phyloP scores from a whole-genome alignment of 2,329 filamentous ascomycete species.

The Corniculantispora saksenae region DNA sequence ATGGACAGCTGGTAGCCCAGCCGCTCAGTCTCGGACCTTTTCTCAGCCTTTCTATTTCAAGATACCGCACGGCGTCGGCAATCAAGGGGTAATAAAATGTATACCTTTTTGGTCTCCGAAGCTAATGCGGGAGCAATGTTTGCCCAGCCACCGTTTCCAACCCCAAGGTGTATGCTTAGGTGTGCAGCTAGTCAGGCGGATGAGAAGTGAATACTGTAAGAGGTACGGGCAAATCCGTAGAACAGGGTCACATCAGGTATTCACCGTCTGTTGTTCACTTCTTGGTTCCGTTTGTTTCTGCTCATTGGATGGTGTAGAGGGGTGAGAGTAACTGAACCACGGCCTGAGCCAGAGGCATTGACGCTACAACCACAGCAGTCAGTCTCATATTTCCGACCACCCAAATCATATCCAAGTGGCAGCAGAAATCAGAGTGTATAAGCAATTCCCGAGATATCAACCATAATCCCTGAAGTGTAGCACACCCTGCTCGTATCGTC shows the following conservation, averaged over 20 bases:
- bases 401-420: too few relatives aligned
- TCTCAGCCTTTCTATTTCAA: not conserved
- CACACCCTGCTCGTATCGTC: not conserved
- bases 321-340: too few relatives aligned
- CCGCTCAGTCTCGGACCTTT: not conserved
- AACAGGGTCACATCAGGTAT: too few relatives aligned
- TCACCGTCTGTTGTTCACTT: too few relatives aligned
- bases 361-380: not conserved
- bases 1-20: too few relatives aligned
- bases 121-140: not conserved
- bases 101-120: not conserved
- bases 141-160: not conserved
- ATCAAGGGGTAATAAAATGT: not conserved
- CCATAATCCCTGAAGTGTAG: not conserved
- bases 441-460: not conserved
- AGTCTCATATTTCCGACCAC: not conserved
- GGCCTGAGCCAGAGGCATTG: not conserved
- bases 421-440: not conserved
- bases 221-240: too few relatives aligned
- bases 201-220: not conserved
- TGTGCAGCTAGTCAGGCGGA: not conserved
- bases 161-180: not conserved
- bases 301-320: too few relatives aligned
- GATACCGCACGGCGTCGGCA: not conserved
- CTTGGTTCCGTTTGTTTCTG: too few relatives aligned